phyloP scores from a whole-genome alignment of 148 eudicot genomes.

The Arbutus unedo region DNA sequence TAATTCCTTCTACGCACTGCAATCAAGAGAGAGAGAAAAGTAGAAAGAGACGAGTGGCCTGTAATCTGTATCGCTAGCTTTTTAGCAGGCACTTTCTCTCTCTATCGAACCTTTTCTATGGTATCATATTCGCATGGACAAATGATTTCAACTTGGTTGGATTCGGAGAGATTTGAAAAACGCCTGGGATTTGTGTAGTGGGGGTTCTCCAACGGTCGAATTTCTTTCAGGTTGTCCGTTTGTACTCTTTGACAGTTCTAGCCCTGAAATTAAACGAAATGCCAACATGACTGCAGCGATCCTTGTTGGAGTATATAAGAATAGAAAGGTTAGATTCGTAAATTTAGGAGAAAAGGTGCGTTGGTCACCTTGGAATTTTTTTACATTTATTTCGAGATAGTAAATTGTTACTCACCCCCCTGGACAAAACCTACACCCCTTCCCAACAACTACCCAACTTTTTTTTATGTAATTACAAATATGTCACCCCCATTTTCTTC shows the following conservation, averaged over 20 bases:
- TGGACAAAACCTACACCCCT: too few species aligned
- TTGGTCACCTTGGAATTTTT: not conserved
- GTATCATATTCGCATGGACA: constrained; percentile 12
- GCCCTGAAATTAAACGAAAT: not conserved
- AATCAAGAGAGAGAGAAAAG: not conserved
- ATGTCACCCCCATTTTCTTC: too few species aligned
- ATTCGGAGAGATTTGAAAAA: not conserved
- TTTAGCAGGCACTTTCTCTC: not conserved
- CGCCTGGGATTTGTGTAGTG: not conserved
- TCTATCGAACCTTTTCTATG: not conserved
- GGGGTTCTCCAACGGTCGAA: constrained; percentile 21
- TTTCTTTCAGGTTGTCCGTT: constrained; percentile 10
- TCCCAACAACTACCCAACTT: too few species aligned
- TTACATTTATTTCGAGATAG: not conserved
- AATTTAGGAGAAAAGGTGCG: not conserved
- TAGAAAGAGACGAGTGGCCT: constrained; percentile 3
- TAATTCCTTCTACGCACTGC: too few species aligned
- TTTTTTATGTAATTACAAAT: too few species aligned
- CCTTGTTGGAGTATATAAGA: not conserved
- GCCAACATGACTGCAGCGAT: not conserved
- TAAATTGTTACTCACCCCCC: too few species aligned
- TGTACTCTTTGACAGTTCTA: not conserved
- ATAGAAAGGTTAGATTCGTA: not conserved
- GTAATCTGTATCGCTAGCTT: not conserved
- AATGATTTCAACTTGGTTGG: not conserved